A percentile compares a stretch with the other conserved stretches of the same genome.
Conservation (phyloP, 805 yeast genomes). For the Zygoascus flipseniorum region DNA sequence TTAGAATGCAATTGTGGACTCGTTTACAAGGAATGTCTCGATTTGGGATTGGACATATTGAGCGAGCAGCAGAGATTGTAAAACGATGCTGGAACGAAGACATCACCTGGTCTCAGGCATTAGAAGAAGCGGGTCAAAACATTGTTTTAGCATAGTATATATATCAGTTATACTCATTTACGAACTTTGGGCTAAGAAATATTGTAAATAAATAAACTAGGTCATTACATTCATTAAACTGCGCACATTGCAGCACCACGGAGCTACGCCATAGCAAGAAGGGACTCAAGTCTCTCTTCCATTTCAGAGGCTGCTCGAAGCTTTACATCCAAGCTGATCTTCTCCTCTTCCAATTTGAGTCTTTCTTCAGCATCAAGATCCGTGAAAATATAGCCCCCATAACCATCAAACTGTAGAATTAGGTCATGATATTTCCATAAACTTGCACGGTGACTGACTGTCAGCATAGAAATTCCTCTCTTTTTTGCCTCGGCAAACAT, state of each 20-base stretch:
- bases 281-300: slow-evolving; percentile 56
- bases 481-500: slow-evolving; percentile 79
- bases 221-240: no score
- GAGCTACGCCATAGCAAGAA: slow-evolving; percentile 21
- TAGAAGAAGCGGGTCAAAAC: slow-evolving; percentile 35
- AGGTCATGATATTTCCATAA: slow-evolving; percentile 86
- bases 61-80: slow-evolving; percentile 42
- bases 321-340: slow-evolving; percentile 57
- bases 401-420: slow-evolving; percentile 79
- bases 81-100: slow-evolving; percentile 45
- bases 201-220: neutral
- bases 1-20: slow-evolving; percentile 31
- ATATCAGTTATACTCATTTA: neutral
- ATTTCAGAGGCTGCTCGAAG: slow-evolving; percentile 64
- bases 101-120: slow-evolving; percentile 43
- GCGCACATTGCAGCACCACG: neutral
- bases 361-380: slow-evolving; percentile 67
- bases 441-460: slow-evolving; percentile 89
- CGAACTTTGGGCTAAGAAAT: no score
- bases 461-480: slow-evolving; percentile 70
- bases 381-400: slow-evolving; percentile 56
- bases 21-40: slow-evolving; percentile 36
- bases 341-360: slow-evolving; percentile 67
- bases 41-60: slow-evolving; percentile 37
- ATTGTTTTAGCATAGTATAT: slow-evolving; percentile 34